phyloP scores from a whole-genome alignment of 257 asterid species.

The Echium plantagineum region DNA sequence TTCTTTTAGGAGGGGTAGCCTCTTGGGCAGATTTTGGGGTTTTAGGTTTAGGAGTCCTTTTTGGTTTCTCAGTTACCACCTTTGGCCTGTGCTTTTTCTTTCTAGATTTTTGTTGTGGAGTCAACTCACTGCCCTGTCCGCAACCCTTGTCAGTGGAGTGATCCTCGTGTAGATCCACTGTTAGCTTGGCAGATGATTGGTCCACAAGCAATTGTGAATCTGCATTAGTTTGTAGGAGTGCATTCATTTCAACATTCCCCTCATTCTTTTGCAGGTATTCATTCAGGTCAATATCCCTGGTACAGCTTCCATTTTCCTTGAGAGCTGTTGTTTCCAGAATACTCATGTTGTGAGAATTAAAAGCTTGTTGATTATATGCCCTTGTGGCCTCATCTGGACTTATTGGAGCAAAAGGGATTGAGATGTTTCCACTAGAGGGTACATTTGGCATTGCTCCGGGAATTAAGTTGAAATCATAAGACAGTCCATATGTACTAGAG shows the following conservation, averaged over 20 bases:
- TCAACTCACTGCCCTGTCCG: conserved; percentile 36
- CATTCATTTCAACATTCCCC: conserved; percentile 14
- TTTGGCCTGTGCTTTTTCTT: conserved; percentile 90
- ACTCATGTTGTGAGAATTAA: conserved; percentile 6
- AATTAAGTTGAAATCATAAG: conserved; percentile 39
- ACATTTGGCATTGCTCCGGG: conserved; percentile 24
- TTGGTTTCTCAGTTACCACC: conserved; percentile 54
- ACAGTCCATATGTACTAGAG: conserved; percentile 23
- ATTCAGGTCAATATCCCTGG: conserved; percentile 1
- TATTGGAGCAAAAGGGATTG: conserved; percentile 37
- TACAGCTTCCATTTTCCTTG: conserved; percentile 11
- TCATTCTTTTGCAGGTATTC: not conserved
- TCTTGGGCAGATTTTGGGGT: not conserved
- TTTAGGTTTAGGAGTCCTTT: conserved; percentile 26
- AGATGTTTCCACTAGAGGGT: conserved; percentile 15
- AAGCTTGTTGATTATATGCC: conserved; percentile 19
- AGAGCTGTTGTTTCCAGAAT: conserved; percentile 9
- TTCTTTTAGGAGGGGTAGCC: conserved; percentile 31
- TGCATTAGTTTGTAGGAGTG: conserved; percentile 16
- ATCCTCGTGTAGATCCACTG: conserved; percentile 35
- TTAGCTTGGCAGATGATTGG: conserved; percentile 17
- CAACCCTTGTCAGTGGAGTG: conserved; percentile 70
- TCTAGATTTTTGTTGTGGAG: conserved; percentile 65
- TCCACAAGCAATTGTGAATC: conserved; percentile 19
- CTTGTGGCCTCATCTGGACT: conserved; percentile 46